Conservation (phyloP, 2,329 filamentous ascomycete species). For the Trichoderma pleuroti region DNA sequence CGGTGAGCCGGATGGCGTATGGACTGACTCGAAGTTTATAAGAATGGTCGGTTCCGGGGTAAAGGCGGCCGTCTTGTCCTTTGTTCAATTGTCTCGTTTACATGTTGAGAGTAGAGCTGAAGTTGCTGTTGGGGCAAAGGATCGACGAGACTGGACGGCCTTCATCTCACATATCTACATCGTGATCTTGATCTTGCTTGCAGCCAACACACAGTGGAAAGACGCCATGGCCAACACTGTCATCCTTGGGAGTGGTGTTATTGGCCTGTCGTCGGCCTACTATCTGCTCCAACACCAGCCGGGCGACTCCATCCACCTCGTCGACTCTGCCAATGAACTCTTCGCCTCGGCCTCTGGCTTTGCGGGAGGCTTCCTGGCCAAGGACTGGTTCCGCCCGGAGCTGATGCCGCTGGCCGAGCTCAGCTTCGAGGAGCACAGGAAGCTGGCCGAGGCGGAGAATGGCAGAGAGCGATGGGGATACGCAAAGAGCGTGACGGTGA, state of each 20-base stretch:
- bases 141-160: background rate
- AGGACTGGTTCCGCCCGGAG: slow-evolving; percentile 65
- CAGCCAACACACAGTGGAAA: background rate
- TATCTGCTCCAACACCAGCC: slow-evolving; percentile 57
- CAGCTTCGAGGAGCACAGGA: slow-evolving; percentile 65
- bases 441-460: slow-evolving; percentile 57
- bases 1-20: background rate
- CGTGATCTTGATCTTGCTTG: background rate
- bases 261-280: slow-evolving; percentile 68
- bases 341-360: slow-evolving; percentile 72
- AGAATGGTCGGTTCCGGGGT: background rate
- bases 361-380: slow-evolving; percentile 70
- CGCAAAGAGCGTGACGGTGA: slow-evolving; percentile 54
- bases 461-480: slow-evolving; percentile 55
- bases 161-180: too few relatives aligned
- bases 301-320: slow-evolving; percentile 42
- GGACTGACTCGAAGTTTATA: background rate
- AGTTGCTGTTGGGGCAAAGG: background rate
- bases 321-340: slow-evolving; percentile 50
- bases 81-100: background rate
- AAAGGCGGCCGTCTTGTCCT: background rate
- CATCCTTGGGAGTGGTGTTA: slow-evolving; percentile 67
- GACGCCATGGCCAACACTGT: slow-evolving; percentile 50
- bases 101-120: background rate
- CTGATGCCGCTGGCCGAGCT: slow-evolving; percentile 59